phyloP scores from a whole-genome alignment of 495 filamentous ascomycete species.

The Penicillium diatomitis region DNA sequence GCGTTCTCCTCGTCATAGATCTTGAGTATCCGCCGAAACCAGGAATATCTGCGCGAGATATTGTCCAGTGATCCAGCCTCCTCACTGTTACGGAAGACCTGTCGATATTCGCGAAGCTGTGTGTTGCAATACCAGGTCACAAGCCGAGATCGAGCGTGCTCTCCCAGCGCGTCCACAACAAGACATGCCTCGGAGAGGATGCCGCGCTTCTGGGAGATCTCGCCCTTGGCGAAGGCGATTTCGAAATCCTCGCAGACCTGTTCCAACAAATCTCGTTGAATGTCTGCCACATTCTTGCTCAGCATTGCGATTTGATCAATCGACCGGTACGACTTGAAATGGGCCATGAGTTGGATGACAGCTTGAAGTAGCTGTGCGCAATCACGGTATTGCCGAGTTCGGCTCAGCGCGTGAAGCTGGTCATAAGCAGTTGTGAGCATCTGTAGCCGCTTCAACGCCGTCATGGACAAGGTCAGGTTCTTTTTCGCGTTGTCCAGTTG shows the following conservation, averaged over 20 bases:
- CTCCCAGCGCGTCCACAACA: constrained; percentile 92
- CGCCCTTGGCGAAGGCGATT: constrained; percentile 83
- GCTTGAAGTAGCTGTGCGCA: constrained; percentile 92
- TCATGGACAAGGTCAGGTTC: constrained; percentile 96
- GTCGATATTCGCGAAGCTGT: constrained; percentile 87
- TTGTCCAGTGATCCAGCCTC: constrained; percentile 97
- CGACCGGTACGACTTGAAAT: constrained; percentile 96
- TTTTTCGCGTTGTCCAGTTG: constrained; percentile 91
- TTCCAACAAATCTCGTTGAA: constrained; percentile 89
- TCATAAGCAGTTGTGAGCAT: constrained; percentile 99
- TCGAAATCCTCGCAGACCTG: constrained; percentile 99
- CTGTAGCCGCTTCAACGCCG: constrained; percentile 90
- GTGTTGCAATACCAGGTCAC: constrained; percentile 98
- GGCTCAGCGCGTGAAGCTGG: constrained; percentile 76
- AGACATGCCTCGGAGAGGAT: constrained; percentile 78
- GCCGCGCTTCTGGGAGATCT: constrained; percentile 59
- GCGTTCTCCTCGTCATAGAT: constrained; percentile 93
- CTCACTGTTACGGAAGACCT: constrained; percentile 92
- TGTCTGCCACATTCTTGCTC: constrained; percentile 84
- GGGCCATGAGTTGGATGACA: constrained; percentile 94
- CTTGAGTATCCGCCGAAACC: constrained; percentile 94
- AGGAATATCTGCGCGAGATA: constrained; percentile 87
- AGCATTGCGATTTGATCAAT: constrained; percentile 97
- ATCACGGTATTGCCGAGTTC: constrained; percentile 86
- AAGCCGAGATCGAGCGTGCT: constrained; percentile 71